Evolutionary conservation across 2,329 filamentous ascomycete genomes (phyloP).

Genomic region (Chaetomium sp.): DNA sequence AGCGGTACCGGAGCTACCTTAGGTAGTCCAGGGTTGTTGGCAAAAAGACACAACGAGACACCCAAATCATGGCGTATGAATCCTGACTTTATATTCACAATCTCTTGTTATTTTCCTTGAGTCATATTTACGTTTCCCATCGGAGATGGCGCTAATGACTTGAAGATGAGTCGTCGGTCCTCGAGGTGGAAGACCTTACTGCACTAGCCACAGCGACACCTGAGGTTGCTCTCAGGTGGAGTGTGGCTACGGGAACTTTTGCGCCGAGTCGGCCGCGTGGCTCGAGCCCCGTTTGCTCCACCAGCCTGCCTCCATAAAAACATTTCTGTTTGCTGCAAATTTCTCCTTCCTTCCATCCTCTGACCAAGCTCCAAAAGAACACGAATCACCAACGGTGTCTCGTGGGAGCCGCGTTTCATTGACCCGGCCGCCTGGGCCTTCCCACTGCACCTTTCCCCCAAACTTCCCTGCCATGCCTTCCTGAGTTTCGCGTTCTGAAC

Average conservation of each 20-base stretch:
- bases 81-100: neutral
- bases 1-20: constrained; percentile 30
- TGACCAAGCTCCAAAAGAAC: constrained; percentile 33
- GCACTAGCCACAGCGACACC: neutral
- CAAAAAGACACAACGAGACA: neutral
- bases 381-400: constrained; percentile 36
- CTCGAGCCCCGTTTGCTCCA: constrained; percentile 30
- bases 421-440: constrained; percentile 21
- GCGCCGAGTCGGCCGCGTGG: constrained; percentile 20
- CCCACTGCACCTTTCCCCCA: constrained; percentile 20
- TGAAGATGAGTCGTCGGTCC: neutral
- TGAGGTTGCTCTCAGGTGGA: neutral
- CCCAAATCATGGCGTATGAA: neutral
- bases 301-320: constrained; percentile 31
- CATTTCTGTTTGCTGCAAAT: constrained; percentile 29
- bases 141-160: neutral
- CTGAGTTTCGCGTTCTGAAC: constrained; percentile 25
- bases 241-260: constrained; percentile 14
- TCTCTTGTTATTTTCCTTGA: neutral
- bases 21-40: neutral
- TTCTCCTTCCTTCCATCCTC: constrained; percentile 29
- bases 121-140: neutral
- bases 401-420: constrained; percentile 26
- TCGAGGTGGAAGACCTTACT: neutral
- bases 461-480: constrained; percentile 25